Evolutionary conservation across 1,284 basidiomycete genomes (phyloP).

Genomic region (Rhodofomes roseus): DNA sequence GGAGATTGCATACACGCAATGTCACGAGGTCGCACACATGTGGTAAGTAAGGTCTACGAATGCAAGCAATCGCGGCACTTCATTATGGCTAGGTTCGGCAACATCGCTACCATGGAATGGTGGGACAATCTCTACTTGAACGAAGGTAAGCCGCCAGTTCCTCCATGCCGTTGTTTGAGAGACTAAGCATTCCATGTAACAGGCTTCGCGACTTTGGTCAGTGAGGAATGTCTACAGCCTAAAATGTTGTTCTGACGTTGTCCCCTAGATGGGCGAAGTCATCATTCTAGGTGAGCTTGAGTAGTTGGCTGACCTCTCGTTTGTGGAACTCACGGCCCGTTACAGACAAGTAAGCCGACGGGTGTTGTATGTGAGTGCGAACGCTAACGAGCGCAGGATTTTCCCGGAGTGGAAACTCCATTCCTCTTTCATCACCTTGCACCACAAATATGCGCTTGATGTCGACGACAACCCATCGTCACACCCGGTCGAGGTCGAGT

Average conservation of each 20-base stretch:
- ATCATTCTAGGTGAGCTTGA: constrained; percentile 71
- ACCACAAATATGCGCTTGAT: constrained; percentile 72
- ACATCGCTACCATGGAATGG: constrained; percentile 93
- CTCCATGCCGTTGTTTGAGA: constrained; percentile 15
- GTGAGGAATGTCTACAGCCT: background rate
- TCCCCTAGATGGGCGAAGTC: constrained; percentile 79
- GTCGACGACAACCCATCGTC: constrained; percentile 91
- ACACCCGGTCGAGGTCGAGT: constrained; percentile 93
- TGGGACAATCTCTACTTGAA: constrained; percentile 91
- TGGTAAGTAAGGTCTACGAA: constrained; percentile 47
- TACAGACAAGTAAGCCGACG: constrained; percentile 43
- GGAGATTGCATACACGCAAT: constrained; percentile 74
- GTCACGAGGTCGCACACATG: constrained; percentile 84
- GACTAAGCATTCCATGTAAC: constrained; percentile 15
- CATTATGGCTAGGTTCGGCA: constrained; percentile 63
- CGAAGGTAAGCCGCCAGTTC: constrained; percentile 44
- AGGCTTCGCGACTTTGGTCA: constrained; percentile 84
- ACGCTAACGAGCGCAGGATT: constrained; percentile 38
- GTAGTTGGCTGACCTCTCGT: background rate
- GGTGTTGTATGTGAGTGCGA: background rate
- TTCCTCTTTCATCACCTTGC: constrained; percentile 61
- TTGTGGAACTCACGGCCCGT: background rate
- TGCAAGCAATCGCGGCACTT: background rate
- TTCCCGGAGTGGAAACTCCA: constrained; percentile 79
- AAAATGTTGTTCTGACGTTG: background rate